phyloP scores from a whole-genome alignment of 2,329 filamentous ascomycete species.

The Dothideomycetidae sp. region DNA sequence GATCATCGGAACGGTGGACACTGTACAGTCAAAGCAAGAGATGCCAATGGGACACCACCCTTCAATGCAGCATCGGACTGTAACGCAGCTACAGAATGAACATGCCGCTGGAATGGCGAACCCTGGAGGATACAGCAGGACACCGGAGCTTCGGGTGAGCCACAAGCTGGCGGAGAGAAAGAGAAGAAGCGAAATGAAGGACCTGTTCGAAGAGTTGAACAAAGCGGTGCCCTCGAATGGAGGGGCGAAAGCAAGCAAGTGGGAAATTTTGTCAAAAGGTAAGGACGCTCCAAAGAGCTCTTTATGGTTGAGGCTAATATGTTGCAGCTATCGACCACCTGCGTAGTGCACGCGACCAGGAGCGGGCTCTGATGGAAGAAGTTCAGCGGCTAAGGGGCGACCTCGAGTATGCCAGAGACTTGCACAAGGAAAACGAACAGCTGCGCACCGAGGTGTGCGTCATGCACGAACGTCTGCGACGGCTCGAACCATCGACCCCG shows the following conservation, averaged over 20 bases:
- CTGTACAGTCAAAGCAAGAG: slow-evolving; percentile 17
- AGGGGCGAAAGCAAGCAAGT: slow-evolving; percentile 75
- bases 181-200: slow-evolving; percentile 76
- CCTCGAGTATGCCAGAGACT: slow-evolving; percentile 28
- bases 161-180: slow-evolving; percentile 79
- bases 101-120: slow-evolving; percentile 14
- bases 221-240: slow-evolving; percentile 67
- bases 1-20: slow-evolving; percentile 3
- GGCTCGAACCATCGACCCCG: slow-evolving; percentile 30
- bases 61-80: slow-evolving; percentile 57
- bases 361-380: slow-evolving; percentile 27
- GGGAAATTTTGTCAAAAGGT: slow-evolving; percentile 82
- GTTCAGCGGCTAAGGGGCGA: slow-evolving; percentile 30
- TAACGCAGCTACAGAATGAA: slow-evolving; percentile 48
- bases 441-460: slow-evolving; percentile 33
- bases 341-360: slow-evolving; percentile 24
- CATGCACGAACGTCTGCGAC: slow-evolving; percentile 32
- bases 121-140: slow-evolving; percentile 64
- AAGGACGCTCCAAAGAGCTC: slow-evolving; percentile 18
- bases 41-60: slow-evolving; percentile 51
- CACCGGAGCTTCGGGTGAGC: slow-evolving; percentile 66
- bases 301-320: slow-evolving; percentile 3
- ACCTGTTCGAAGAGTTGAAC: slow-evolving; percentile 66
- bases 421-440: slow-evolving; percentile 33
- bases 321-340: slow-evolving; percentile 36